Evolutionary conservation across 2,329 filamentous ascomycete genomes (phyloP).

Genomic region (Beauveria asiatica): DNA sequence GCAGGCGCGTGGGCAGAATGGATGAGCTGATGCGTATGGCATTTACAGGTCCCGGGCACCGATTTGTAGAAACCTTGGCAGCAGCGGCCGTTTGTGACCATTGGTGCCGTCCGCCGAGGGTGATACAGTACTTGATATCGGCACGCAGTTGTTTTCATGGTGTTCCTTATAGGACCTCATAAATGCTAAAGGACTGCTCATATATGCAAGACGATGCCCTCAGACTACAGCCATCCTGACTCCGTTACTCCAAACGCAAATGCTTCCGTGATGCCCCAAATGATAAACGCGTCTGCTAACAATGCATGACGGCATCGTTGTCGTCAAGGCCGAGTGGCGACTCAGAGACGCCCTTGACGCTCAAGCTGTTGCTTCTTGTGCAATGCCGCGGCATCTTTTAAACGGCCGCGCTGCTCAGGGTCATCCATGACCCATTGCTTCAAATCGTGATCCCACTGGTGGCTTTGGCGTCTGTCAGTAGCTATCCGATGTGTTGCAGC

Average conservation of each 20-base stretch:
- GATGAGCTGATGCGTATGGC: slow-evolving; percentile 7
- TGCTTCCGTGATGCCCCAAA: neutral
- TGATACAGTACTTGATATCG: no score
- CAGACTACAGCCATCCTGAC: neutral
- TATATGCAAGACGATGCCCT: neutral
- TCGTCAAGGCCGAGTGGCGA: neutral
- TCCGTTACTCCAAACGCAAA: neutral
- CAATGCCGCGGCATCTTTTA: slow-evolving; percentile 12
- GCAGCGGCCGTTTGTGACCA: neutral
- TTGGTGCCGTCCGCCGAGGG: neutral
- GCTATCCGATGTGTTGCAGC: neutral
- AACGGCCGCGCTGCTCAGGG: slow-evolving; percentile 19
- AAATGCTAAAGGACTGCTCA: neutral
- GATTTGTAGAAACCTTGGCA: neutral
- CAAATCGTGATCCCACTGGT: slow-evolving; percentile 48
- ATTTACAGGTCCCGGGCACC: neutral
- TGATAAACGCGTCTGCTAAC: neutral
- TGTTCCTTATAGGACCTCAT: neutral
- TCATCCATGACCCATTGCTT: slow-evolving; percentile 50
- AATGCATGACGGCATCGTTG: neutral
- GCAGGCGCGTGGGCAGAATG: slow-evolving; percentile 18
- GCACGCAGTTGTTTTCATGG: no score
- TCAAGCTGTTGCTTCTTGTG: slow-evolving; percentile 10
- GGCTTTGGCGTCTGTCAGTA: slow-evolving; percentile 31
- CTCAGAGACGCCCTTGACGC: neutral